Base-by-base conservation (phyloP, 2,329 filamentous ascomycete species). In the Colletotrichum sansevieriae region DNA sequence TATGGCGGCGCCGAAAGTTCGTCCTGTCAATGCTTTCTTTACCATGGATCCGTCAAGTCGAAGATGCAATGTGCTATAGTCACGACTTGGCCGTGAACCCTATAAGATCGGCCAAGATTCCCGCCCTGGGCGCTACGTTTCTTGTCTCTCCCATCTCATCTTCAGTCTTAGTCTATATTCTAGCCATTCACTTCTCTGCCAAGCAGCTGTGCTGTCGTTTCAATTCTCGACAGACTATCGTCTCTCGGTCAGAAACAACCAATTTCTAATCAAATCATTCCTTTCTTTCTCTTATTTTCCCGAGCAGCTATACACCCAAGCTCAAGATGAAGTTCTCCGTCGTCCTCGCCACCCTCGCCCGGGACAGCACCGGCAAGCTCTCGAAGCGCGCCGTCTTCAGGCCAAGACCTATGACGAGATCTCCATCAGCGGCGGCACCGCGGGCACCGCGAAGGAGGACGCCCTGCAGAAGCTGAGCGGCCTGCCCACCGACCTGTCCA, bases 371-470 rank as follows among this genome's bases (percentile, higher is more conserved):
- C 49, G 25, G 49, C 29, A 54, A 71, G 62, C 73, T 74, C 15
- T 72, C 66, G 59, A 70, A 59, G 71, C 73, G 72, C 35, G 71
- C 70, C 33, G 78, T 80, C 25, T 76, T 82, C 52, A 76, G 15
- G 72, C 78, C 10, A 75, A 74, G 49, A 73, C 76, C 47, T 86
- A 83, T 72, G 74, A 84, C 66, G 76, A 80, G 35, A 78, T 86
- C 70, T 83, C 82, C 22, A 85, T 85, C 71, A 83, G 81, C 5
- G 78, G 78, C 13, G 83, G 83, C 33, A 77, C 76, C 3, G 83
- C 83, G 13, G 84, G 84, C 44, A 81, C 80, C 63, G 83, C 82
- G 15, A 72, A 83, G 63, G 72, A 81, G 22, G 79, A 85, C 63
- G 84, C 83, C 8, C 71, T 79, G 2, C 77, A 80, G 2, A 79